Evolutionary conservation across 2,329 filamentous ascomycete genomes (phyloP), one percentile per base, ranked within the genome.

Genomic region (Monosporascus ibericus): DNA sequence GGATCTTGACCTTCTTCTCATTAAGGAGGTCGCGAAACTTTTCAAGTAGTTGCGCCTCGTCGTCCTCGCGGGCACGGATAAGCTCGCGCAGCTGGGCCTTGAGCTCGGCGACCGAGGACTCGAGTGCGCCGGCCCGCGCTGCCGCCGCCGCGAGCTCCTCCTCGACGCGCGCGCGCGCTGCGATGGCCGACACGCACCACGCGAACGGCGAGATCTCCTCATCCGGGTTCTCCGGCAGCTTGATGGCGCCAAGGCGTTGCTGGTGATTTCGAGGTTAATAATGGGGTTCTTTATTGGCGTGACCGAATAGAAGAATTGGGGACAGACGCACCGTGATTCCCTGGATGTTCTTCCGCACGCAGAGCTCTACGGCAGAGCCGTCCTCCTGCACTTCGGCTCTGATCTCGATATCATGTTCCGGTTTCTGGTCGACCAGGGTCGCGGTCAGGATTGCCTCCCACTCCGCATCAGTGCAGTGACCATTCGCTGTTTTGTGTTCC

Each of bases 1-100:
- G 73, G 48, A 92, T 91, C 69, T 88, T 91, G 49, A 85, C 73
- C 68, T 92, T 92, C 72, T 92, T 92, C 66, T 87, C 82, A 60
- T 92, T 92, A 1, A 92, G 72, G 2, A 92, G 72, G 51, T 81
- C 75, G 51, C 81, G 78, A 60, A 90, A 90, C 65, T 89, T 90
- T 55, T 81, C 79, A 1, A 92, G 69, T 52, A 92, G 70, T 18
- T 78, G 76, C 1, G 77, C 76, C 67, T 92, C 87, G 56, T 89
- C 79, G 18, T 81, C 79, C 47, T 80, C 75, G 65, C 91, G 91
- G 15, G 82, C 75, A 50, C 75, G 74, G 47, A 85, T 75, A 17
- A 92, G 76, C 60, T 88, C 84, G 4, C 86, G 78, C 1, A 91
- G 71, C 62, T 87, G 84, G 4, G 70, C 70, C 58, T 79, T 79